Evolutionary conservation across 768 basidiomycete species (phyloP).

Genomic region (Mycena olivaceomarginata): DNA sequence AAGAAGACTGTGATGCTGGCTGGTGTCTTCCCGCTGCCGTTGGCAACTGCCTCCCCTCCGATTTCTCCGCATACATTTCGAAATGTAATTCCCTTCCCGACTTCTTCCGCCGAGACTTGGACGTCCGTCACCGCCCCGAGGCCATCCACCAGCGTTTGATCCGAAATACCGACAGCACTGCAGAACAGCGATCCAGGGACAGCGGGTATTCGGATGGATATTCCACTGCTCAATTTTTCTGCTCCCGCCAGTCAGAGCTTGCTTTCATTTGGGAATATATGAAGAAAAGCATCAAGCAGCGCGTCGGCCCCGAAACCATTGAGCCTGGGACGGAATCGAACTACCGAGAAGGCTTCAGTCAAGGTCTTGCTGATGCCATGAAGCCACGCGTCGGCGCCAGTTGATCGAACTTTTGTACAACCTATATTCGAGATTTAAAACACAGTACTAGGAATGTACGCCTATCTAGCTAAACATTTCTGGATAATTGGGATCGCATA

Average conservation of each 20-base stretch:
- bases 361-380: constrained; percentile 68
- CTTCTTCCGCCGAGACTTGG: not conserved
- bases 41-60: constrained; percentile 71
- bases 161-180: constrained; percentile 22
- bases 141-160: constrained; percentile 47
- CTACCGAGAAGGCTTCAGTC: constrained; percentile 68
- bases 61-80: constrained; percentile 71
- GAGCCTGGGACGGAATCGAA: constrained; percentile 60
- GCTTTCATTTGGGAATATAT: constrained; percentile 81
- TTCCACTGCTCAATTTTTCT: constrained; percentile 73
- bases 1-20: constrained; percentile 75
- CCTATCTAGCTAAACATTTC: not conserved
- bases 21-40: constrained; percentile 85
- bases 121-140: constrained; percentile 49
- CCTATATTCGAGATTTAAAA: not conserved
- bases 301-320: constrained; percentile 57
- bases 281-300: constrained; percentile 63
- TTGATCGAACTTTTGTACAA: not conserved
- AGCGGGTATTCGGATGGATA: constrained; percentile 79
- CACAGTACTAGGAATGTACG: not conserved
- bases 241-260: constrained; percentile 67
- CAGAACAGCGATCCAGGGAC: constrained; percentile 48
- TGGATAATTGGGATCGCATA: no score
- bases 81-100: constrained; percentile 23
- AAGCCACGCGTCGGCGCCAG: constrained; percentile 42